Evolutionary conservation across 2,329 filamentous ascomycete genomes (phyloP).

Genomic region (Paraconiothyrium brasiliense): DNA sequence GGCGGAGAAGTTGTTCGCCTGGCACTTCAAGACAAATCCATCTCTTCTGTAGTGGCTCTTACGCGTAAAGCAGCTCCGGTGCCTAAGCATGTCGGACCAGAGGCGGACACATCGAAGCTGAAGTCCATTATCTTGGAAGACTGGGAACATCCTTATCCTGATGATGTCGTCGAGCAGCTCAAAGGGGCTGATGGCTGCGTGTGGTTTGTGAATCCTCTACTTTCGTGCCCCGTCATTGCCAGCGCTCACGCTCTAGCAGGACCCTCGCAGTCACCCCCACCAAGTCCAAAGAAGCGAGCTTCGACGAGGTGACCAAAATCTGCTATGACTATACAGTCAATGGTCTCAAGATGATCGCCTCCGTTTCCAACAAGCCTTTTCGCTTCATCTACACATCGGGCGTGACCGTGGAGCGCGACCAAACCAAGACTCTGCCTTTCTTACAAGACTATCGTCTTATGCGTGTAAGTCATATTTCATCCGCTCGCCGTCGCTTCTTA

Average conservation of each 20-base stretch:
- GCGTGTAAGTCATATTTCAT: constrained; percentile 12
- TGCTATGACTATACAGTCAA: constrained; percentile 21
- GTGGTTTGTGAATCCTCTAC: constrained; percentile 7
- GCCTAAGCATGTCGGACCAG: neutral
- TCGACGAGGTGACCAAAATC: constrained; percentile 18
- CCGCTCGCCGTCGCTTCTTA: neutral
- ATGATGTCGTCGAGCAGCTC: constrained; percentile 17
- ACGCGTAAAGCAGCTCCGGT: constrained; percentile 30
- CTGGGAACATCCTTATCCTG: constrained; percentile 16
- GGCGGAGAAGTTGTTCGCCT: constrained; percentile 46
- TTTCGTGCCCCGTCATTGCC: neutral
- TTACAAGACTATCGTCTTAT: constrained; percentile 18
- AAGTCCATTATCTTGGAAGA: constrained; percentile 18
- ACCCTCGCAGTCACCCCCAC: constrained; percentile 11
- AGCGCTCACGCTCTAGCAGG: neutral
- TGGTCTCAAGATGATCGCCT: constrained; percentile 13
- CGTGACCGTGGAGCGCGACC: constrained; percentile 20
- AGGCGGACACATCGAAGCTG: constrained; percentile 21
- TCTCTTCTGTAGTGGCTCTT: constrained; percentile 44
- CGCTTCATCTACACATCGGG: constrained; percentile 26
- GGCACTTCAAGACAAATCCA: constrained; percentile 36
- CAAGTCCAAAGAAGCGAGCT: constrained; percentile 9
- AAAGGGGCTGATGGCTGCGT: constrained; percentile 17
- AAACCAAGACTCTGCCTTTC: constrained; percentile 13
- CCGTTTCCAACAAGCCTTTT: constrained; percentile 16